Evolutionary conservation across 225 moss, liverwort and hornwort species (phyloP).

Genomic region (Physcomitrellopsis africana): DNA sequence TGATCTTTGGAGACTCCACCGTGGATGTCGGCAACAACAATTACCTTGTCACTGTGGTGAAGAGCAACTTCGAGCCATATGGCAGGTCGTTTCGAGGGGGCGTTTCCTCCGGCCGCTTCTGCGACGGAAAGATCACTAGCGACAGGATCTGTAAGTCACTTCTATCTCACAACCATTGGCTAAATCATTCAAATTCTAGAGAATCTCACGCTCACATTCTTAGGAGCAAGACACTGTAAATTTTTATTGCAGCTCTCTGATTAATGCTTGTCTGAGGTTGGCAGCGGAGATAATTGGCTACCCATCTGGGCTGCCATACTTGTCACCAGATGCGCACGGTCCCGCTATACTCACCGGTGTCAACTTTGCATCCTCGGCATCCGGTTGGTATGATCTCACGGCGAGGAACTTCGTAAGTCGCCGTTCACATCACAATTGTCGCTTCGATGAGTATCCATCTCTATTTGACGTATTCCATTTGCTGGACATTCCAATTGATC

Average conservation of each 20-base stretch:
- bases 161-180: no score
- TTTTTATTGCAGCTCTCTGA: background rate
- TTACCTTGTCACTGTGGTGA: conserved; percentile 49
- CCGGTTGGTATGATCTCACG: conserved; percentile 53
- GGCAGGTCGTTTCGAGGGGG: conserved; percentile 44
- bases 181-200: no score
- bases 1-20: conserved; percentile 70
- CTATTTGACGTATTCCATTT: no score
- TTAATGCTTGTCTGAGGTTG: background rate
- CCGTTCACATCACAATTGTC: background rate
- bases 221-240: no score
- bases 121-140: conserved; percentile 47
- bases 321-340: conserved; percentile 61
- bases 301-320: conserved; percentile 49
- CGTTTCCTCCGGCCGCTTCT: conserved; percentile 57
- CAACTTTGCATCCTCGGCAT: conserved; percentile 62
- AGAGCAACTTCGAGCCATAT: conserved; percentile 64
- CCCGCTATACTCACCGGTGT: conserved; percentile 48
- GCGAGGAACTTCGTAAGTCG: conserved; percentile 50
- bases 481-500: no score
- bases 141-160: conserved; percentile 52
- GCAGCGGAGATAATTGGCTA: conserved; percentile 57
- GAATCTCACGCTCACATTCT: no score
- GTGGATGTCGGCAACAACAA: conserved; percentile 74
- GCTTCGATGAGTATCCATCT: no score